A percentile compares a stretch with the other conserved stretches of the same genome.
Conservation (phyloP, 805 yeast genomes). For the Monosporozyma unispora region DNA sequence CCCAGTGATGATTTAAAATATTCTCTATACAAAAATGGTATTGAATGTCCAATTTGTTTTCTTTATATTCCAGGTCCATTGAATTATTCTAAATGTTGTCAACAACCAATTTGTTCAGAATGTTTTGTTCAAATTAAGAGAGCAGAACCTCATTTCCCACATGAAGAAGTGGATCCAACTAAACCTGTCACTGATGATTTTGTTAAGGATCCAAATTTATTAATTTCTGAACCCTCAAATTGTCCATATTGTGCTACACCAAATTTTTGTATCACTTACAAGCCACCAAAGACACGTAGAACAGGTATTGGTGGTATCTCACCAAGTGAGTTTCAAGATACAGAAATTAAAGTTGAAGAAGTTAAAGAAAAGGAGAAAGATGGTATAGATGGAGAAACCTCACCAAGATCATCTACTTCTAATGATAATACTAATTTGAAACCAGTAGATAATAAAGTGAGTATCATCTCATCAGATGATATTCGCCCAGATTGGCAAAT, state of each 20-base stretch:
- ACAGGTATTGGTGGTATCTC: conserved; percentile 50
- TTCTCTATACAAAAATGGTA: conserved; percentile 53
- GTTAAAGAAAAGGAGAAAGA: background rate
- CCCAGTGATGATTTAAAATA: conserved; percentile 38
- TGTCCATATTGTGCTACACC: conserved; percentile 92
- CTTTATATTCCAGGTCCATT: conserved; percentile 34
- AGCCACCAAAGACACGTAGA: conserved; percentile 45
- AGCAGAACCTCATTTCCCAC: conserved; percentile 85
- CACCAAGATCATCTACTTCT: background rate
- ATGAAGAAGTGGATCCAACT: conserved; percentile 41
- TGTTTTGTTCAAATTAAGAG: conserved; percentile 86
- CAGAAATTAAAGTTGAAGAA: background rate
- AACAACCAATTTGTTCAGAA: conserved; percentile 78
- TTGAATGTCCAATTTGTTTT: conserved; percentile 94
- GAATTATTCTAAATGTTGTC: conserved; percentile 79
- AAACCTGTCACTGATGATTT: conserved; percentile 23
- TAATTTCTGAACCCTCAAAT: conserved; percentile 77
- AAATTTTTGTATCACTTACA: conserved; percentile 75
- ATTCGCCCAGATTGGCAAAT: conserved; percentile 92
- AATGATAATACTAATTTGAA: background rate
- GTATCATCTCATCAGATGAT: conserved; percentile 60
- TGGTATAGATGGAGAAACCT: background rate
- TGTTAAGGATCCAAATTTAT: conserved; percentile 44
- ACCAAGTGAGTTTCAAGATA: conserved; percentile 35
- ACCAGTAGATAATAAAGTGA: background rate